Percentiles rank a stretch among this genome's conserved stretches.
Evolutionary conservation across 2,329 filamentous ascomycete genomes (phyloP).

Genomic region (Trichoderma koningii): DNA sequence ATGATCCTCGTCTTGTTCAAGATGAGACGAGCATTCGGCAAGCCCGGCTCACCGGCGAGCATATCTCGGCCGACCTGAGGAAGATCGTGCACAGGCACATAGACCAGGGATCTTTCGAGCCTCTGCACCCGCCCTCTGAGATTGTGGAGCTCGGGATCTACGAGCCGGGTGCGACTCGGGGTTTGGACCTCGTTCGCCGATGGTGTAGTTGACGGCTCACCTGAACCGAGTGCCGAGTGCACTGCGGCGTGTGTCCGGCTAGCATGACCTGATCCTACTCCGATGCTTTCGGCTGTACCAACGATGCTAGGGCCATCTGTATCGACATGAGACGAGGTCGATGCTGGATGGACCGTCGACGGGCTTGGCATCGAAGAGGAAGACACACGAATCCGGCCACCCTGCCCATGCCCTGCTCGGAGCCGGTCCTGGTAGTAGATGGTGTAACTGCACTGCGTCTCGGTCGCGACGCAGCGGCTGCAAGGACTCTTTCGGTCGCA

Average conservation of each 20-base stretch:
- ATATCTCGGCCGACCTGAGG: slow-evolving; percentile 1
- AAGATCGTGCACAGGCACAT: background rate
- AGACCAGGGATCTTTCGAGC: background rate
- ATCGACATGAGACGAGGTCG: background rate
- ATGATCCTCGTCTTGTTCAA: background rate
- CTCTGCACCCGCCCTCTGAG: slow-evolving; percentile 2
- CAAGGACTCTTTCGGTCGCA: slow-evolving; percentile 63
- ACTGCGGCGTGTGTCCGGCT: no score
- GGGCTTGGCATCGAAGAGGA: background rate
- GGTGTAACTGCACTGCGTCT: slow-evolving; percentile 37
- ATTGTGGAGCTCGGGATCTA: background rate
- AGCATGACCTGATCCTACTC: background rate
- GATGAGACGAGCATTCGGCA: background rate
- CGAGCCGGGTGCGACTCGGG: slow-evolving; percentile 26
- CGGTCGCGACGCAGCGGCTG: slow-evolving; percentile 59
- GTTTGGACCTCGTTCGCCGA: slow-evolving; percentile 52
- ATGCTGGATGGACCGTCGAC: background rate
- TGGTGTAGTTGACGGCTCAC: slow-evolving; percentile 33
- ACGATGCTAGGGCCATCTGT: background rate
- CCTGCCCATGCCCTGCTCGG: background rate
- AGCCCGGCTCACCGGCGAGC: background rate
- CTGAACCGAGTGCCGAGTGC: background rate
- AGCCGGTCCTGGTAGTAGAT: background rate
- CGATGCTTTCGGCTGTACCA: background rate
- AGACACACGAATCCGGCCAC: background rate